Percentiles rank a stretch among this genome's conserved stretches.
Conservation (phyloP, 805 yeast genomes). For the Candida glaebosa region DNA sequence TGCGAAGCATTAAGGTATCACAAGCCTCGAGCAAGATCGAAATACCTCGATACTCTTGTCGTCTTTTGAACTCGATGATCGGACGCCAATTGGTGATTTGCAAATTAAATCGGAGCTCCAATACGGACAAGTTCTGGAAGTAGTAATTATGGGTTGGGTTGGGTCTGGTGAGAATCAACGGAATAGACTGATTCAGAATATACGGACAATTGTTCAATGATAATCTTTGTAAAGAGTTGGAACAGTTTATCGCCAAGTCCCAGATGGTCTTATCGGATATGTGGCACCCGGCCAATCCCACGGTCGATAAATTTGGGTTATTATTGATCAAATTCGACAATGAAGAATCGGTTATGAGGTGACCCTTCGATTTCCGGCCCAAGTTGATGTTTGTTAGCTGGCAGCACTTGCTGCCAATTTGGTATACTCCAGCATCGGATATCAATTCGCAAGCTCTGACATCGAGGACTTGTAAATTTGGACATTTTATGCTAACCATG, state of each 20-base stretch:
- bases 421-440: constrained; percentile 70
- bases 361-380: constrained; percentile 73
- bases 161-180: constrained; percentile 32
- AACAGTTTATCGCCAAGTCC: constrained; percentile 63
- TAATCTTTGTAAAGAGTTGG: constrained; percentile 53
- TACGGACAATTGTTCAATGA: constrained; percentile 71
- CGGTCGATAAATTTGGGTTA: constrained; percentile 54
- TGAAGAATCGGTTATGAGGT: constrained; percentile 67
- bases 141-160: constrained; percentile 26
- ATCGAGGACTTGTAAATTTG: constrained; percentile 62
- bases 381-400: constrained; percentile 61
- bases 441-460: constrained; percentile 80
- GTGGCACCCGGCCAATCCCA: constrained; percentile 87
- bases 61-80: constrained; percentile 62
- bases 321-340: constrained; percentile 53
- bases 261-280: constrained; percentile 75
- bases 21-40: constrained; percentile 75
- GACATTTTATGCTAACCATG: constrained; percentile 51
- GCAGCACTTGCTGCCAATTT: constrained; percentile 60
- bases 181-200: constrained; percentile 57
- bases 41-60: constrained; percentile 43
- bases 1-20: constrained; percentile 57
- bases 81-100: constrained; percentile 58
- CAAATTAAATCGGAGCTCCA: constrained; percentile 68
- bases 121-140: constrained; percentile 60